Conservation (phyloP, 305 asterid species). For the Ruellia speciosa region DNA sequence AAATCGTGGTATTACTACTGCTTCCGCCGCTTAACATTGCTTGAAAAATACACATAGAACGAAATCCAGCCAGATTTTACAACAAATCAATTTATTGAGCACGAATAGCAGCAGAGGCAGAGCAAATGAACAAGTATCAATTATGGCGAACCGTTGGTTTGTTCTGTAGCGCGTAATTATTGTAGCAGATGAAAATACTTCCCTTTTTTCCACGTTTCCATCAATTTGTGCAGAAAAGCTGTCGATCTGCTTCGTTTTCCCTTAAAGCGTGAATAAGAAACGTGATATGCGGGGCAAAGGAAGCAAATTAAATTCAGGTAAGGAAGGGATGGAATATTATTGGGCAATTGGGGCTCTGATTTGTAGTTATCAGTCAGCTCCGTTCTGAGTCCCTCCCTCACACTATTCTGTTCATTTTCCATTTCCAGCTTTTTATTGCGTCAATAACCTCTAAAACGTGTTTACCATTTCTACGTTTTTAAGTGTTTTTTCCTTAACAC, state of each 20-base stretch:
- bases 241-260: not conserved
- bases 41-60: constrained; percentile 20
- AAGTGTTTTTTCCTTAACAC: no score
- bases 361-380: not conserved
- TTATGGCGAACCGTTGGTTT: constrained; percentile 40
- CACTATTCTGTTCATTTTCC: no score
- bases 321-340: not conserved
- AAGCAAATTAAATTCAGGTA: not conserved
- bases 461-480: not conserved
- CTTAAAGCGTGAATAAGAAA: not conserved
- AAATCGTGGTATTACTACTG: constrained; percentile 11
- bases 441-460: not conserved
- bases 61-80: not conserved
- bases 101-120: constrained; percentile 22
- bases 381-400: not conserved
- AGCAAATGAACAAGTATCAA: constrained; percentile 24
- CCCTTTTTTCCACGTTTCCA: not conserved
- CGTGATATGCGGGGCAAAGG: not conserved
- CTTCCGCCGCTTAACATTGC: constrained; percentile 44
- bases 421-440: not conserved
- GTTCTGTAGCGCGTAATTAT: constrained; percentile 19
- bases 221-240: not conserved
- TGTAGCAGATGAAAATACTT: no score
- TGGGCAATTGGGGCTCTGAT: not conserved
- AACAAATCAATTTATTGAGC: constrained; percentile 12